A percentile compares a stretch with the other conserved stretches of the same genome.
phyloP scores from a whole-genome alignment of 139 green algal species.

The Raphidocelis subcapitata region DNA sequence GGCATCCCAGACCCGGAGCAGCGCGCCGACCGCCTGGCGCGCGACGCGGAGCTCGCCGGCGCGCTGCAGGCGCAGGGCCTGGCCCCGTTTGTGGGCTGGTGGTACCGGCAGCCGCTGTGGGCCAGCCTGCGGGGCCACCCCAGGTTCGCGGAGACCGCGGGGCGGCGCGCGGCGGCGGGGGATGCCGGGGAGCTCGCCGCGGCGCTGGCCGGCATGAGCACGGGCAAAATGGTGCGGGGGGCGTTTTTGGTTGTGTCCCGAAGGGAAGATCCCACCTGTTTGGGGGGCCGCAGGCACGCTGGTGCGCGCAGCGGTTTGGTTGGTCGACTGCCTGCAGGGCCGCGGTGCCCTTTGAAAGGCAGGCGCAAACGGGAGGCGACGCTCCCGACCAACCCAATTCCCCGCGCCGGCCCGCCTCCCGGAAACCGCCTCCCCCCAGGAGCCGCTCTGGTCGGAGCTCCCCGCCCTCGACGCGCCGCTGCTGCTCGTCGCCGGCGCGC shows the following conservation, averaged over 20 bases:
- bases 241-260: too few relatives aligned
- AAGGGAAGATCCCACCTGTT: too few relatives aligned
- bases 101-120: slow-evolving; percentile 80
- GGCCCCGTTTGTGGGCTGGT: slow-evolving; percentile 58
- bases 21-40: slow-evolving; percentile 28
- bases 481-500: slow-evolving; percentile 54
- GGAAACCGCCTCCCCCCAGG: slow-evolving; percentile 12
- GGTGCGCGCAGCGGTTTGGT: too few relatives aligned
- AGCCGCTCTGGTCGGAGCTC: slow-evolving; percentile 39
- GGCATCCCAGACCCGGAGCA: slow-evolving; percentile 44
- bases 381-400: too few relatives aligned
- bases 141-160: slow-evolving; percentile 42
- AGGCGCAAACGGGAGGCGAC: too few relatives aligned
- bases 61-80: slow-evolving; percentile 39
- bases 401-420: too few relatives aligned
- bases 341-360: too few relatives aligned
- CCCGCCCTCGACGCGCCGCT: slow-evolving; percentile 31
- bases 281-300: too few relatives aligned
- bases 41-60: slow-evolving; percentile 51
- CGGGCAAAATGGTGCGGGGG: slow-evolving; percentile 48
- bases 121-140: slow-evolving; percentile 40
- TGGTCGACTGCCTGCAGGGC: too few relatives aligned
- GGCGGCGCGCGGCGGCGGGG: neutral
- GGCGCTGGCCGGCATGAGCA: slow-evolving; percentile 52
- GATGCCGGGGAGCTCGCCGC: slow-evolving; percentile 24